Evolutionary conservation across 805 yeast species (phyloP).

Genomic region (Saturnispora sekii): DNA sequence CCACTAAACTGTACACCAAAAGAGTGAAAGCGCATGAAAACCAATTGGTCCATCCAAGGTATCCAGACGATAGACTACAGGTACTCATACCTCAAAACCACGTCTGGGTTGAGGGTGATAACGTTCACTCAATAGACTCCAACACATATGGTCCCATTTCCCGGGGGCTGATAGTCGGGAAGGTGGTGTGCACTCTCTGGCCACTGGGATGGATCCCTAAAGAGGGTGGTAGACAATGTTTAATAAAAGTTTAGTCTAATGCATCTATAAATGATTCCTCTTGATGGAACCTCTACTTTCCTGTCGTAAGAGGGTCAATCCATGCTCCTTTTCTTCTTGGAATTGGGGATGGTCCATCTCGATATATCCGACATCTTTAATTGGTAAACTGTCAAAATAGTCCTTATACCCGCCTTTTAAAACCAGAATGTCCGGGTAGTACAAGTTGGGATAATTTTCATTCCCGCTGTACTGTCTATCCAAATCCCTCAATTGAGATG

Average conservation of each 20-base stretch:
- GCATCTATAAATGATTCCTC: neutral
- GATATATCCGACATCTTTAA: slow-evolving; percentile 42
- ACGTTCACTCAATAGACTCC: slow-evolving; percentile 72
- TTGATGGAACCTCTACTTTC: slow-evolving; percentile 20
- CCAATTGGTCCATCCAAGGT: slow-evolving; percentile 52
- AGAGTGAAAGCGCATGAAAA: slow-evolving; percentile 71
- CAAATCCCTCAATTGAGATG: slow-evolving; percentile 69
- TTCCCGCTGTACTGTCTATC: slow-evolving; percentile 56
- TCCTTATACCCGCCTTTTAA: slow-evolving; percentile 86
- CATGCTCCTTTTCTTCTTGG: slow-evolving; percentile 34
- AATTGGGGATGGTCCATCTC: slow-evolving; percentile 69
- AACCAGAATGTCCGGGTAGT: slow-evolving; percentile 82
- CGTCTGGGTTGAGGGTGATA: slow-evolving; percentile 94
- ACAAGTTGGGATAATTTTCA: slow-evolving; percentile 67
- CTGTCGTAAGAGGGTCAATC: slow-evolving; percentile 31
- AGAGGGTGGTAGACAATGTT: slow-evolving; percentile 44
- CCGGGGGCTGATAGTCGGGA: slow-evolving; percentile 70
- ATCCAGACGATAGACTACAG: slow-evolving; percentile 54
- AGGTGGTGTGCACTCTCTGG: slow-evolving; percentile 59
- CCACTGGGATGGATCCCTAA: slow-evolving; percentile 48
- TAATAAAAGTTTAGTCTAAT: slow-evolving; percentile 17
- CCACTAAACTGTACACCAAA: slow-evolving; percentile 67
- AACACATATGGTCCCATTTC: slow-evolving; percentile 86
- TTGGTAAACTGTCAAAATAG: slow-evolving; percentile 47
- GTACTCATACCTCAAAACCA: slow-evolving; percentile 69